phyloP scores from a whole-genome alignment of 805 yeast genomes.

The Sungouiella thailandica region DNA sequence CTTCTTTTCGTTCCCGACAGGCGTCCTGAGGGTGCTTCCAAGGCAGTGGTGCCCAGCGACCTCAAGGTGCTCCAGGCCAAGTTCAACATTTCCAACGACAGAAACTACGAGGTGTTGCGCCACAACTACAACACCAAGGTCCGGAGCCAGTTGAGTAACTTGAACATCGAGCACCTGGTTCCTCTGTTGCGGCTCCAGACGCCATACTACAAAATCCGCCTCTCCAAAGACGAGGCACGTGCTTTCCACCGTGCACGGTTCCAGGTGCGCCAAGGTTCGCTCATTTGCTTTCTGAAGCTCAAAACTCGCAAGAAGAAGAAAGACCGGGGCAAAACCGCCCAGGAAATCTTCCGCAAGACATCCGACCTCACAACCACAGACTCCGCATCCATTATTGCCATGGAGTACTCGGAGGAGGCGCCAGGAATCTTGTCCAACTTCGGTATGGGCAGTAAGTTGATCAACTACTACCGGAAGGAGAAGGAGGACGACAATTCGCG shows the following conservation, averaged over 20 bases:
- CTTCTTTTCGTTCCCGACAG: conserved; percentile 58
- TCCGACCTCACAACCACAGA: conserved; percentile 82
- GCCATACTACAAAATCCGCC: conserved; percentile 81
- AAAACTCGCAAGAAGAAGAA: conserved; percentile 80
- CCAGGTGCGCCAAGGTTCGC: conserved; percentile 70
- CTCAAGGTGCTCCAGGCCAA: conserved; percentile 53
- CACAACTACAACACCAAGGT: conserved; percentile 88
- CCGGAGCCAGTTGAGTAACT: conserved; percentile 86
- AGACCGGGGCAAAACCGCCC: conserved; percentile 78
- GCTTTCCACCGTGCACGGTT: conserved; percentile 78
- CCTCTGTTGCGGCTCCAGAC: conserved; percentile 85
- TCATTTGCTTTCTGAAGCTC: conserved; percentile 68
- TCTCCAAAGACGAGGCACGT: conserved; percentile 64
- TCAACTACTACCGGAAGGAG: conserved; percentile 87
- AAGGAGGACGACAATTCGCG: conserved; percentile 76
- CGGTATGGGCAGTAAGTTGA: conserved; percentile 94
- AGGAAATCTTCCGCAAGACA: conserved; percentile 66
- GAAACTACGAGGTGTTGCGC: conserved; percentile 74
- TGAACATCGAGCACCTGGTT: conserved; percentile 84
- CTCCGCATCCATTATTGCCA: conserved; percentile 64
- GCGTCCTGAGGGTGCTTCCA: conserved; percentile 13
- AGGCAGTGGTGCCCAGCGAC: conserved; percentile 45
- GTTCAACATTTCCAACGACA: conserved; percentile 85
- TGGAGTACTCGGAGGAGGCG: conserved; percentile 88
- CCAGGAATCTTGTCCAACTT: conserved; percentile 80